These are phyloP conservation scores for Exserohilum turcica DNA, from an alignment of 2,329 filamentous ascomycete genomes.

Conservation along the genomic window DNA sequence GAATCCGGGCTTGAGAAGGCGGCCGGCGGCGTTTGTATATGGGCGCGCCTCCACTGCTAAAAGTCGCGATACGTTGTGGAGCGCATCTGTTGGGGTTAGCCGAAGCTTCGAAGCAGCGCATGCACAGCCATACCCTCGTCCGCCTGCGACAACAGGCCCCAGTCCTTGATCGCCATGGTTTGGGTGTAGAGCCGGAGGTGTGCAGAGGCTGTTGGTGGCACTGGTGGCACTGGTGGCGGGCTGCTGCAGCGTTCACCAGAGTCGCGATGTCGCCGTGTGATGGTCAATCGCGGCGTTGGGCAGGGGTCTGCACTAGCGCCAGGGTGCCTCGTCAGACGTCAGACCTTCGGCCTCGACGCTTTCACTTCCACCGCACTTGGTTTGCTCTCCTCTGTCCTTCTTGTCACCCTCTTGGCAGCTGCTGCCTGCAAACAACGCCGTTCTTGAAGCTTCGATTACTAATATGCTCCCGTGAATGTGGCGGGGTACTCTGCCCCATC, in stretches of 20 bases:
- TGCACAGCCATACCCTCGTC: conserved; percentile 60
- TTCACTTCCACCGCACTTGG: conserved; percentile 8
- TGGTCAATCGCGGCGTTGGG: conserved; percentile 1
- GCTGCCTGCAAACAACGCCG: not conserved
- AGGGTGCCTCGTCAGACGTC: conserved; percentile 16
- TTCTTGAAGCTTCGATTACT: not conserved
- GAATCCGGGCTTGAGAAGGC: conserved; percentile 71
- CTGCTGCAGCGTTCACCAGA: not conserved
- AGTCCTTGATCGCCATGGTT: conserved; percentile 57
- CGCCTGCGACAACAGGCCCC: conserved; percentile 72
- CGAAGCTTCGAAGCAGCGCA: not conserved
- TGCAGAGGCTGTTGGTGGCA: not conserved
- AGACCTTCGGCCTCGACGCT: conserved; percentile 1
- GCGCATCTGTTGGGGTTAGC: conserved; percentile 62
- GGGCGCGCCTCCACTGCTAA: conserved; percentile 90
- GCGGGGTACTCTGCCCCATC: conserved; percentile 10
- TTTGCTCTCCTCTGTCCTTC: not conserved
- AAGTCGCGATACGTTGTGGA: conserved; percentile 80
- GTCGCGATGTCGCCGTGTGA: conserved; percentile 13
- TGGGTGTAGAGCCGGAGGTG: not conserved
- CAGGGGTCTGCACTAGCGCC: conserved; percentile 9
- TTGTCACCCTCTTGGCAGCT: not conserved
- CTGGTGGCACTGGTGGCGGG: not conserved
- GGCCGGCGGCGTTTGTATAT: conserved; percentile 85
- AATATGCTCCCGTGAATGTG: conserved; percentile 11